Base-by-base conservation (phyloP, 306 rosid species). In the Dryas octopetala region DNA sequence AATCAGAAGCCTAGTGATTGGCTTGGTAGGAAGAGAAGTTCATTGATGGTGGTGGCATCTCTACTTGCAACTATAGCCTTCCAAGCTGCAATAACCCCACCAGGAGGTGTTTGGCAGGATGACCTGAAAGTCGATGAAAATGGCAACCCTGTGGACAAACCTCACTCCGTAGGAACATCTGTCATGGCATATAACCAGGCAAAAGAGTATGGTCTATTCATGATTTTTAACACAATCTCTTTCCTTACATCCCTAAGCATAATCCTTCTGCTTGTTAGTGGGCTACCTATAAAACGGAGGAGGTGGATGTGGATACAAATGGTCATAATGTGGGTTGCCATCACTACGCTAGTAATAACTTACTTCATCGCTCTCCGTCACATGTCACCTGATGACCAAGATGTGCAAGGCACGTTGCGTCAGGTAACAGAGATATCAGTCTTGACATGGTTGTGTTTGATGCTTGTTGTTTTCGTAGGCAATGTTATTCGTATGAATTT, bases 31-130 rank as follows among this genome's bases (percentile, higher is more conserved):
- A 79, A 74, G 70, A 75, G 66, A 32, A 73, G 70, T n/a, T 47
- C 79, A 7, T 58, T 82, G 15, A 74, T 78, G 86, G 75, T 78
- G 58, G 82, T 78, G 26, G 80, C 82, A 43, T 78, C 80, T 9
- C 68, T 82, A 19, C 43, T 82, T 9, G 86, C 77, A 57, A 82
- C 83, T 4, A 50, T 74, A 15, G 79, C 85, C 67, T 82, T 82
- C 50, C 81, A 77, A 73, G 85, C 85, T 46, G 73, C 57, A 4
- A 9, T 73, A 11, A 82, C 72, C 26, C 86, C 86, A 5, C 83
- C 86, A 0, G 77, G 86, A 26, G 86, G 83, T 5, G 69, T 82
- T 49, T 82, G 82, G 82, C 86, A 82, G 62, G 83, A 73, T 47
- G 68, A 72, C 23, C 28, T 10, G 38, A 14, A 26, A 64, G 77